Evolutionary conservation across 805 yeast species (phyloP).

Genomic region (Metschnikowia borealis): DNA sequence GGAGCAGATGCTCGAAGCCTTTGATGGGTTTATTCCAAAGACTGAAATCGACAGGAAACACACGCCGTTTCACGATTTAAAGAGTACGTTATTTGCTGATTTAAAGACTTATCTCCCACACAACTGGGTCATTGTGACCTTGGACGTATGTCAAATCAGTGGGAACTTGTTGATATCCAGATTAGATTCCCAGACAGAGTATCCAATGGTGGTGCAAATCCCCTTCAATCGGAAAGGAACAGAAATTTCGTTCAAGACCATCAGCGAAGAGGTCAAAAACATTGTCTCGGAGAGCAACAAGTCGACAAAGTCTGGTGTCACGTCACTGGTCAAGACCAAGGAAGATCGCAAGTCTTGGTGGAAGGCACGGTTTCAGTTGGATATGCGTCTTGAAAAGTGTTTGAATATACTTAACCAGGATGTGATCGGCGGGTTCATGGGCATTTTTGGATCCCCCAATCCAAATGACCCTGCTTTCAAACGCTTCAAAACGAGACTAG

Average conservation of each 20-base stretch:
- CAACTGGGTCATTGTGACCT: conserved; percentile 54
- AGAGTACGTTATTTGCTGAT: conserved; percentile 10
- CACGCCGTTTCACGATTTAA: conserved; percentile 8
- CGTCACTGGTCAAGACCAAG: conserved; percentile 48
- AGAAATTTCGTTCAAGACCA: conserved; percentile 37
- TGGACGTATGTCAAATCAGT: conserved; percentile 56
- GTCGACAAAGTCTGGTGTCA: conserved; percentile 53
- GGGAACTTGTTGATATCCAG: conserved; percentile 57
- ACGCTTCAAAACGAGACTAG: conserved; percentile 20
- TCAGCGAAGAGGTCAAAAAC: conserved; percentile 26
- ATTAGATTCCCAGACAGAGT: conserved; percentile 20
- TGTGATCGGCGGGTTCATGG: conserved; percentile 78
- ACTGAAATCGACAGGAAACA: conserved; percentile 6
- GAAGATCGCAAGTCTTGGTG: conserved; percentile 77
- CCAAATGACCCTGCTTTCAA: conserved; percentile 19
- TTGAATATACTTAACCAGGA: conserved; percentile 53
- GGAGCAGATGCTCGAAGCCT: neutral
- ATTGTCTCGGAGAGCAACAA: conserved; percentile 61
- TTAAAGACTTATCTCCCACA: conserved; percentile 30
- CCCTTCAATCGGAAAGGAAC: conserved; percentile 55
- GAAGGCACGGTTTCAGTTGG: conserved; percentile 61
- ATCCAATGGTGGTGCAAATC: conserved; percentile 50
- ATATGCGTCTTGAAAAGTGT: conserved; percentile 49
- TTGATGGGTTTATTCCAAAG: conserved; percentile 11
- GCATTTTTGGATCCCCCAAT: conserved; percentile 47